Evolutionary conservation across 768 basidiomycete species (phyloP).

Genomic region (Lentinula detonsa): DNA sequence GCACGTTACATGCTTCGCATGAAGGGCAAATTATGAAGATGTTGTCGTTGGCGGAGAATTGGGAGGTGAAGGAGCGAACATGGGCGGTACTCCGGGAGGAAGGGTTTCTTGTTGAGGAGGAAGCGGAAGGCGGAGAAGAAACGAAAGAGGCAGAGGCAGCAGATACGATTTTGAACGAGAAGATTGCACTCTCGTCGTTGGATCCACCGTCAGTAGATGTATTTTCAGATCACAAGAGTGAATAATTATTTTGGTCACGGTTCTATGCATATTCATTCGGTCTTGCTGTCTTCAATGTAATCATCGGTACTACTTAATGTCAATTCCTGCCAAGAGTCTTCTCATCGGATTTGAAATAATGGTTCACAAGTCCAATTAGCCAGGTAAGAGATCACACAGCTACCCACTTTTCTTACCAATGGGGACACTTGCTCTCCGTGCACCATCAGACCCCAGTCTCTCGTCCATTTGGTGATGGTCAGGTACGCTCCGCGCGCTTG

Average conservation of each 20-base stretch:
- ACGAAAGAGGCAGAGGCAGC: slow-evolving; percentile 11
- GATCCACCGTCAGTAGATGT: slow-evolving; percentile 4
- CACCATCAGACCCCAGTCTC: no score
- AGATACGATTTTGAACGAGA: slow-evolving; percentile 34
- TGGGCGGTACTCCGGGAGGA: slow-evolving; percentile 55
- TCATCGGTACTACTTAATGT: no score
- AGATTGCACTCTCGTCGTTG: slow-evolving; percentile 29
- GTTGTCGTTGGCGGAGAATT: slow-evolving; percentile 74
- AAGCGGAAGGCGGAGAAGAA: slow-evolving; percentile 36
- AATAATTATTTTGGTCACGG: background rate
- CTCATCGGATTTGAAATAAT: no score
- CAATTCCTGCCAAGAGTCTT: no score
- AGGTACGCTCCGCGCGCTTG: no score
- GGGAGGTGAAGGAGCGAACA: slow-evolving; percentile 58
- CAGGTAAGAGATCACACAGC: no score
- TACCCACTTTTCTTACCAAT: no score
- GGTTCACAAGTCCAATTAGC: no score
- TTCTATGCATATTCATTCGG: no score
- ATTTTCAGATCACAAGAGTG: background rate
- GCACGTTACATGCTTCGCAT: slow-evolving; percentile 62
- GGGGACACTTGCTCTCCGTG: no score
- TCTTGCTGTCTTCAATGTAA: no score
- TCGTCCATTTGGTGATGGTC: no score
- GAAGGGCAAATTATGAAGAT: slow-evolving; percentile 77
- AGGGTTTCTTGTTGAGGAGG: slow-evolving; percentile 65